Evolutionary conservation across 2,329 filamentous ascomycete genomes (phyloP), one percentile per base, ranked within the genome.

Genomic region (Neonectria punicea): DNA sequence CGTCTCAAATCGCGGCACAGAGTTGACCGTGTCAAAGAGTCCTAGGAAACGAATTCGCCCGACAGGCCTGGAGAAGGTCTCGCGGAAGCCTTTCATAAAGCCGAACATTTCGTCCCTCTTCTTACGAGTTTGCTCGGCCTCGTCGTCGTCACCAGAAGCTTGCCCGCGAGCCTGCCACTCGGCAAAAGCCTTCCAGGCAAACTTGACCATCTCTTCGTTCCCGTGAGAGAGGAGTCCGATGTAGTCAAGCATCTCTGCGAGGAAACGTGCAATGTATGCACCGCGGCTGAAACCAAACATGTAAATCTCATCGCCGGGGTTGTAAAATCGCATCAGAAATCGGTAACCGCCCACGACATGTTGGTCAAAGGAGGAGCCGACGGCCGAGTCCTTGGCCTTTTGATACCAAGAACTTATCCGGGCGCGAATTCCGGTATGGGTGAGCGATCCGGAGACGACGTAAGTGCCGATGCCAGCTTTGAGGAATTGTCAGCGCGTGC

Each of bases 281-380:
- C 91, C 91, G 20, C 91, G 86, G 47, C 88, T 91, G 79, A 93
- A 93, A 0, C 91, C 91, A 65, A 93, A 92, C 79, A 93, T 88
- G 75, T 89, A 92, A 39, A 92, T 91, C 63, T 89, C 85, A 65
- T 89, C 87, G 25, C 86, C 86, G 0, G 86, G 85, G 49, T 84
- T 83, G 75, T 93, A 93, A 76, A 90, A 92, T 18, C 89, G 86
- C 90, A 93, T 93, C 50, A 93, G 82, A 76, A 94, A 93, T 59
- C 90, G 89, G 78, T 96, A 96, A 1, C 92, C 93, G 8, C 90
- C 92, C 71, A 96, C 92, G 11, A 96, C 93, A 79, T 96, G 93
- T 61, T 93, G 86, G 70, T 92, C 92, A 68, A 97, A 95, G 0
- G 90, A 93, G 0, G 91, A 91, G 1, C 93, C 93, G 65, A 97